phyloP scores from a whole-genome alignment of 495 filamentous ascomycete species.

The Daldinia concentrica region DNA sequence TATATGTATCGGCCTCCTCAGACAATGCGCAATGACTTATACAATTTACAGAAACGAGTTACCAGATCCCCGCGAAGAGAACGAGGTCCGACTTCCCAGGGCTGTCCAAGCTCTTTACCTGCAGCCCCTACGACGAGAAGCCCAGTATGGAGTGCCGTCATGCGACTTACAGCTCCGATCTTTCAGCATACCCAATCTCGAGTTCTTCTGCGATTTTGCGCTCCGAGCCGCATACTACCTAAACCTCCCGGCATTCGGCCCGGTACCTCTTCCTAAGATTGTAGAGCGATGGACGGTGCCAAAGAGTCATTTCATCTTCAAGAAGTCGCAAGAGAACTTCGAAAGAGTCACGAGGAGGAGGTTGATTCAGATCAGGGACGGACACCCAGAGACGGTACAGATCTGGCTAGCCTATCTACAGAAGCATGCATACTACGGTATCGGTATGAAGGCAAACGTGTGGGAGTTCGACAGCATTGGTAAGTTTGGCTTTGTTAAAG shows the following conservation, averaged over 20 bases:
- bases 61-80: slow-evolving; percentile 31
- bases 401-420: slow-evolving; percentile 89
- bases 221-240: slow-evolving; percentile 95
- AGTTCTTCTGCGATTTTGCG: slow-evolving; percentile 95
- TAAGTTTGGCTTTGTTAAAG: slow-evolving; percentile 43
- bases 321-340: slow-evolving; percentile 98
- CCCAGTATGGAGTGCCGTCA: slow-evolving; percentile 78
- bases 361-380: slow-evolving; percentile 93
- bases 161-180: slow-evolving; percentile 94
- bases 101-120: slow-evolving; percentile 87
- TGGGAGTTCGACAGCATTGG: slow-evolving; percentile 85
- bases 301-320: slow-evolving; percentile 86
- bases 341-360: slow-evolving; percentile 87
- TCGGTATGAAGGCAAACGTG: slow-evolving; percentile 98
- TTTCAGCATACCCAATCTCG: slow-evolving; percentile 88
- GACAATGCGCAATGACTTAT: slow-evolving; percentile 18
- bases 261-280: slow-evolving; percentile 86
- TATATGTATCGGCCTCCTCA: background rate
- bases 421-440: slow-evolving; percentile 90
- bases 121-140: slow-evolving; percentile 78
- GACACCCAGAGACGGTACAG: slow-evolving; percentile 85
- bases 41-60: slow-evolving; percentile 41
- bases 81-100: slow-evolving; percentile 68
- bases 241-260: slow-evolving; percentile 83
- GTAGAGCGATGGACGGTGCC: slow-evolving; percentile 95